Conservation (phyloP, 2,329 filamentous ascomycete species). For the Colletotrichum shisoi region DNA sequence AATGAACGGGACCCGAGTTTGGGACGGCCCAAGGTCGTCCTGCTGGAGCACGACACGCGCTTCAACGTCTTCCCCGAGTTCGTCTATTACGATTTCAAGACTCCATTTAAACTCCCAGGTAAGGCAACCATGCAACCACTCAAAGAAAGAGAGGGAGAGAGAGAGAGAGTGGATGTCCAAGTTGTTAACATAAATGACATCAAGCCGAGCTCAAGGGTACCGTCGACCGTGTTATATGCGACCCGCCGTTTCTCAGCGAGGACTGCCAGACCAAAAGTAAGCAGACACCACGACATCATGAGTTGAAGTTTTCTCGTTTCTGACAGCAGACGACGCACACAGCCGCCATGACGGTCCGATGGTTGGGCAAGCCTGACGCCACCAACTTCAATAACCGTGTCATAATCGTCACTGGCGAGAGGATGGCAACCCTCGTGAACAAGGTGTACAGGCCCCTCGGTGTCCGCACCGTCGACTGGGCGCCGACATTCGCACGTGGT, state of each 20-base stretch:
- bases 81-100: slow-evolving; percentile 75
- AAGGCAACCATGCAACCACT: slow-evolving; percentile 38
- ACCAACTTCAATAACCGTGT: slow-evolving; percentile 50
- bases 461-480: slow-evolving; percentile 70
- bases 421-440: slow-evolving; percentile 70
- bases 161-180: background rate
- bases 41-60: slow-evolving; percentile 78
- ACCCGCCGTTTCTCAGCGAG: slow-evolving; percentile 80
- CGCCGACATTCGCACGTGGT: slow-evolving; percentile 73
- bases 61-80: slow-evolving; percentile 80
- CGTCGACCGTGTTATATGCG: slow-evolving; percentile 75
- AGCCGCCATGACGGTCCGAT: slow-evolving; percentile 79
- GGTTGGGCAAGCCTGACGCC: slow-evolving; percentile 63
- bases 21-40: slow-evolving; percentile 64
- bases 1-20: slow-evolving; percentile 42
- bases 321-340: background rate
- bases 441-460: slow-evolving; percentile 73
- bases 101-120: slow-evolving; percentile 71
- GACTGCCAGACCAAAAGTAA: slow-evolving; percentile 82
- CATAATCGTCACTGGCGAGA: slow-evolving; percentile 79
- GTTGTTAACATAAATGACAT: background rate
- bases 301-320: background rate
- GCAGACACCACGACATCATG: slow-evolving; percentile 34
- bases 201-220: slow-evolving; percentile 65
- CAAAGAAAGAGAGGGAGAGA: background rate